Evolutionary conservation across 1,284 basidiomycete genomes (phyloP).

Genomic region (Heterobasidion parviporum): DNA sequence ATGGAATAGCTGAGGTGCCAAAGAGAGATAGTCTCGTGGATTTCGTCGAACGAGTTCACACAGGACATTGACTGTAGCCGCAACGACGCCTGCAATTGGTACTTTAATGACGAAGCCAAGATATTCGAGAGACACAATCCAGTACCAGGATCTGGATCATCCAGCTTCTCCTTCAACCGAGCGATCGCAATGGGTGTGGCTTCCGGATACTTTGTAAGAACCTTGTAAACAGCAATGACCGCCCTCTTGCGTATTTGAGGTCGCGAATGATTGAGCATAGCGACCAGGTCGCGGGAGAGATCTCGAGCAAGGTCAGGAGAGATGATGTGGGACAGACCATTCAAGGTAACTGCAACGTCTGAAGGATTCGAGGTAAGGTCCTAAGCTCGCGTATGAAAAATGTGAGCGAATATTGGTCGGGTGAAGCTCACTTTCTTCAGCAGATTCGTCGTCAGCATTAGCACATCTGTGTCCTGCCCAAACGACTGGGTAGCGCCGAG

Average conservation of each 20-base stretch:
- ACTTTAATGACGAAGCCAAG: background rate
- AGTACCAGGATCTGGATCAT: conserved; percentile 78
- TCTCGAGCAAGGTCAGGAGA: conserved; percentile 87
- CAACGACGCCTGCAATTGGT: conserved; percentile 66
- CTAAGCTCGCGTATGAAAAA: conserved; percentile 29
- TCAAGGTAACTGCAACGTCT: conserved; percentile 78
- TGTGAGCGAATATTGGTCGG: background rate
- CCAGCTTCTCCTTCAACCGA: conserved; percentile 76
- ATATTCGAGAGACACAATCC: conserved; percentile 2
- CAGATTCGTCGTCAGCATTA: conserved; percentile 96
- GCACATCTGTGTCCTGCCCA: conserved; percentile 89
- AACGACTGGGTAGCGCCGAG: conserved; percentile 93
- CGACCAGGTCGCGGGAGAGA: conserved; percentile 78
- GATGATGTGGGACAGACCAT: conserved; percentile 84
- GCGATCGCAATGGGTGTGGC: conserved; percentile 57
- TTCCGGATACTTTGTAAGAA: conserved; percentile 75
- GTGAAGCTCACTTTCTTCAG: conserved; percentile 82
- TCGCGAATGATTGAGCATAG: conserved; percentile 88
- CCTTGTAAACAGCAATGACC: conserved; percentile 74
- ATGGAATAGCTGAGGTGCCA: conserved; percentile 92
- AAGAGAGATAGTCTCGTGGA: conserved; percentile 70
- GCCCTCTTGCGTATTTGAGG: conserved; percentile 87
- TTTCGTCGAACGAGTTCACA: conserved; percentile 85
- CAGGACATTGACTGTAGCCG: conserved; percentile 89
- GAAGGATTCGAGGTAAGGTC: conserved; percentile 75